Conservation (phyloP, 306 rosid genomes). For the Glycine soja region DNA sequence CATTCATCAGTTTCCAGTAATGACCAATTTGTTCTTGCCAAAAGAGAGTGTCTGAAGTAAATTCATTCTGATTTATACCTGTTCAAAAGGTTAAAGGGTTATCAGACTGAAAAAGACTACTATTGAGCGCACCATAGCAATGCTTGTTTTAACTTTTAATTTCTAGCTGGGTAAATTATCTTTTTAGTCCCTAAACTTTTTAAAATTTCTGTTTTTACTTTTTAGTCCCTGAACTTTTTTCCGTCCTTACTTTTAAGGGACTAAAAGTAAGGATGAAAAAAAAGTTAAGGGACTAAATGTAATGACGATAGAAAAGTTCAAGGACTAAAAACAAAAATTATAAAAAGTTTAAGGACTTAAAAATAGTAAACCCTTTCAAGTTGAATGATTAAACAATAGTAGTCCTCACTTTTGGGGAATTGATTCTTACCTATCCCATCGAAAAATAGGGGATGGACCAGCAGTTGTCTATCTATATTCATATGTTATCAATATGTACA, state of each 20-base stretch:
- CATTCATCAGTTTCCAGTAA: constrained; percentile 82
- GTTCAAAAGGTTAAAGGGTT: constrained; percentile 42
- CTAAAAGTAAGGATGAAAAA: too few relatives aligned
- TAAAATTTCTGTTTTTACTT: too few relatives aligned
- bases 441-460: neutral
- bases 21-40: constrained; percentile 78
- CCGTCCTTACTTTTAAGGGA: too few relatives aligned
- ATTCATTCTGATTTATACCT: constrained; percentile 75
- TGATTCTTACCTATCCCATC: constrained; percentile 6
- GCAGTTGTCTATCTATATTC: neutral
- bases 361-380: too few relatives aligned
- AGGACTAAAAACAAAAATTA: too few relatives aligned
- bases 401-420: neutral
- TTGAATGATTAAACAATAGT: neutral
- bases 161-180: neutral
- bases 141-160: constrained; percentile 24
- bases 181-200: too few relatives aligned
- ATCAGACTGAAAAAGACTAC: constrained; percentile 37
- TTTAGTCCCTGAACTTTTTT: too few relatives aligned
- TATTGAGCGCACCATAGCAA: constrained; percentile 16
- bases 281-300: too few relatives aligned
- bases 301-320: too few relatives aligned
- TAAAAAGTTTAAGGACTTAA: too few relatives aligned
- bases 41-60: constrained; percentile 62
- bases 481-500: constrained; percentile 11